A percentile compares a stretch with the other conserved stretches of the same genome.
Evolutionary conservation across 1,284 basidiomycete genomes (phyloP).

Genomic region (Megacollybia platyphylla): DNA sequence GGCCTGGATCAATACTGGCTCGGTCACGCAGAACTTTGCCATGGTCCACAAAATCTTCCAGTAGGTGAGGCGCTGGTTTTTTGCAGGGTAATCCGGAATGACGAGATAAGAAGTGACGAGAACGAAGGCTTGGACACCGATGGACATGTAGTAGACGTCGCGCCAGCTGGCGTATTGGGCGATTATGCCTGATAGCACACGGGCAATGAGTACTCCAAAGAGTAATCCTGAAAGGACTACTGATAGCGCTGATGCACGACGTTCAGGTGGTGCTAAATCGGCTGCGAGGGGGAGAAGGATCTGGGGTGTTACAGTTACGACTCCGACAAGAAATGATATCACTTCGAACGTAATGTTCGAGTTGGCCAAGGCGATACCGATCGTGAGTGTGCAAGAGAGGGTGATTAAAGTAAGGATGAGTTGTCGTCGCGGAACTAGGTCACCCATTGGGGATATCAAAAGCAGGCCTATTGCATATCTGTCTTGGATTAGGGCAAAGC

Average conservation of each 20-base stretch:
- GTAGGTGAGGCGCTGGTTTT: conserved; percentile 46
- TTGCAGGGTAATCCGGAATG: conserved; percentile 62
- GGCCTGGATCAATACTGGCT: conserved; percentile 55
- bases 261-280: conserved; percentile 35
- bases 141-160: conserved; percentile 54
- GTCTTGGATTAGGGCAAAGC: neutral
- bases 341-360: conserved; percentile 28
- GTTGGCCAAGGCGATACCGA: conserved; percentile 32
- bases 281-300: conserved; percentile 39
- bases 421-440: conserved; percentile 37
- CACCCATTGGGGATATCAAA: conserved; percentile 38
- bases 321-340: conserved; percentile 32
- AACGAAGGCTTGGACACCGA: conserved; percentile 42
- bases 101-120: conserved; percentile 39
- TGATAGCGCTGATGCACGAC: conserved; percentile 33
- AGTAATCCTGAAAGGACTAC: conserved; percentile 51
- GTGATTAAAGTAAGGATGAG: conserved; percentile 29
- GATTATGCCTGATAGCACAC: conserved; percentile 57
- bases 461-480: conserved; percentile 37
- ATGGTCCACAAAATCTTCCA: conserved; percentile 50
- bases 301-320: conserved; percentile 27
- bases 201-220: conserved; percentile 55
- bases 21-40: conserved; percentile 55
- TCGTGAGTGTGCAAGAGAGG: conserved; percentile 23
- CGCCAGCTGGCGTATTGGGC: conserved; percentile 49